Evolutionary conservation across 768 basidiomycete genomes (phyloP), one percentile per base, ranked within the genome.

Genomic region (Russula sp.): DNA sequence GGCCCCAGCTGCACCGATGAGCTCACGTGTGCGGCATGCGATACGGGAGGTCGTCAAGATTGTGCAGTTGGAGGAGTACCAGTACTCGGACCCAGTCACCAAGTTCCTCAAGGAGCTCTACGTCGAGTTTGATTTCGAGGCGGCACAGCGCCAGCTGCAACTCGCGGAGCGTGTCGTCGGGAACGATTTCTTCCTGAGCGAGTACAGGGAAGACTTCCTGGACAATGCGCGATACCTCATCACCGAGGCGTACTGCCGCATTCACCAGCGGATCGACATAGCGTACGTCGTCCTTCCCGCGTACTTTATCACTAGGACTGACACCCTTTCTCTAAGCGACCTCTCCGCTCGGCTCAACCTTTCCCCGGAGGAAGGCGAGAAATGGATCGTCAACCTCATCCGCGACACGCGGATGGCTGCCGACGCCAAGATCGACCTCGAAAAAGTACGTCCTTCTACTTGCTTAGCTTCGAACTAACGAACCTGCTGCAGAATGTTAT

Each of bases 311-410:
- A 16, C 49, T 44, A 5, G 16, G 7, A 44, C 51, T 55, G 54
- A 52, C 44, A 6, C 1, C 6, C 20, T 39, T 13, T 6, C 7
- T 50, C 1, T 65, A 58, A 94, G 94, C 63, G 93, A 97, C 71
- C 83, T 98, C 13, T 97, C 95, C 9, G 88, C 92, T 70, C 86
- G 96, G 9, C 81, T 98, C 14, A 98, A 98, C 74, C 82, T 98
- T 53, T 87, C 90, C n/a, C 84, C 81, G 47, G 94, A 94, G 67
- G 97, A 98, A 72, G 97, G 96, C 55, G 97, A 99, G 73, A 96
- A 96, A 71, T 99, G 96, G 96, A 96, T 98, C 65, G 97, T 98
- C 70, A 98, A 98, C 78, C 88, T 98, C 65, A 97, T 98, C 70
- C 86, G 97, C 39, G 97, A 98, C 75, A 96, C 95, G 6, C 84